Evolutionary conservation across 768 basidiomycete species (phyloP).

Genomic region (Dioszegia crocea): DNA sequence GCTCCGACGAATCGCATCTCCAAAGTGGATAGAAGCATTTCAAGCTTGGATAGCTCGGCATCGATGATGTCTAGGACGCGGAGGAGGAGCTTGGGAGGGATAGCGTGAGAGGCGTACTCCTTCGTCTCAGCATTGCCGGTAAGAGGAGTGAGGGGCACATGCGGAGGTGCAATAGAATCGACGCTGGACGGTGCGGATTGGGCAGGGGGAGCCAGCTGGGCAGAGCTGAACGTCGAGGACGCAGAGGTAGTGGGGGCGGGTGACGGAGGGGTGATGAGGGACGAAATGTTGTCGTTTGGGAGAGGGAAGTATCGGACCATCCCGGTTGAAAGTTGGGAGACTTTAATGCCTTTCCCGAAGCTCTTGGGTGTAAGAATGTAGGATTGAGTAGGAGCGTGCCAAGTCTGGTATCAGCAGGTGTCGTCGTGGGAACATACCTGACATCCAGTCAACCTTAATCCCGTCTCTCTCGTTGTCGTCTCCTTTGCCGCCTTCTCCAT

Average conservation of each 20-base stretch:
- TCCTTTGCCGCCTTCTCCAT: conserved; percentile 68
- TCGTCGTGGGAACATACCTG: conserved; percentile 58
- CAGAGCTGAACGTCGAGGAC: conserved; percentile 5
- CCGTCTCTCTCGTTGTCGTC: conserved; percentile 71
- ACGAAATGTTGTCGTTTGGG: conserved; percentile 17
- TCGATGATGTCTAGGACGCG: conserved; percentile 60
- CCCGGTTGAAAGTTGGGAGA: conserved; percentile 68
- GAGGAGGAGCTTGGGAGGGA: conserved; percentile 53
- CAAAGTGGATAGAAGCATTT: conserved; percentile 54
- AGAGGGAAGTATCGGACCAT: conserved; percentile 72
- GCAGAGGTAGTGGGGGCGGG: conserved; percentile 6
- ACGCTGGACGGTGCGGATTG: background rate
- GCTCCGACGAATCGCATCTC: conserved; percentile 78
- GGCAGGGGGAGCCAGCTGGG: background rate
- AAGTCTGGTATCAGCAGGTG: conserved; percentile 57
- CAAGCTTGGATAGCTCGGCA: conserved; percentile 53
- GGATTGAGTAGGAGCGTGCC: conserved; percentile 59
- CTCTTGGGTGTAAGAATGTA: conserved; percentile 59
- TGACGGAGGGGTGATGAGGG: conserved; percentile 16
- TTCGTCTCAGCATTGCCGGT: background rate
- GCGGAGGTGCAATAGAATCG: background rate
- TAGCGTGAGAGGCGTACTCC: conserved; percentile 12
- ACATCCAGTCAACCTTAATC: conserved; percentile 81
- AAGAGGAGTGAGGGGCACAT: conserved; percentile 6
- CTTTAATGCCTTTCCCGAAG: conserved; percentile 73